Conservation (phyloP, 2,329 filamentous ascomycete genomes). For the Aspergillus candidus region DNA sequence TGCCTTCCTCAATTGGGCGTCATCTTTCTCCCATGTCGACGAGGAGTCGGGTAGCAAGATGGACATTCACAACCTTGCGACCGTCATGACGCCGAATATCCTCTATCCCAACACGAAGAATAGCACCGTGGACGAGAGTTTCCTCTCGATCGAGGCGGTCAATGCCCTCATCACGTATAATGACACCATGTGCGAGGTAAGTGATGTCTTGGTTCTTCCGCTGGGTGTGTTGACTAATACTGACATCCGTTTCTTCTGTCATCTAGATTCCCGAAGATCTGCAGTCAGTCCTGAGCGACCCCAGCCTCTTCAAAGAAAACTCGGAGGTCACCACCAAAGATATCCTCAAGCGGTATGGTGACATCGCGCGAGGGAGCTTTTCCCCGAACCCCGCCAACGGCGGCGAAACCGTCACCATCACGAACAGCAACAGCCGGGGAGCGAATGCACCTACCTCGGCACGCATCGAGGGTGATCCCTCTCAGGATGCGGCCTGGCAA, state of each 20-base stretch:
- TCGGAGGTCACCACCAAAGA: constrained; percentile 94
- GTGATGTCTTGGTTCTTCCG: constrained; percentile 28
- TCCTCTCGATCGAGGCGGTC: constrained; percentile 88
- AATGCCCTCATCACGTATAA: constrained; percentile 87
- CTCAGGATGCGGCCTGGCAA: constrained; percentile 63
- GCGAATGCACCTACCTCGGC: constrained; percentile 48
- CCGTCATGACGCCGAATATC: constrained; percentile 95
- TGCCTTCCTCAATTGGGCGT: constrained; percentile 94
- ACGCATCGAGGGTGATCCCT: constrained; percentile 78
- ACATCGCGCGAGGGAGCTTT: constrained; percentile 63
- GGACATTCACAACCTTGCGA: constrained; percentile 96
- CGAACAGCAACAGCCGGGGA: constrained; percentile 33
- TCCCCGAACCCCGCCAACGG: constrained; percentile 48
- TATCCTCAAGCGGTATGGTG: constrained; percentile 87
- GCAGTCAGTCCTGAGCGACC: constrained; percentile 77
- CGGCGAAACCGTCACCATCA: constrained; percentile 48
- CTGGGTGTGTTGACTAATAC: background rate
- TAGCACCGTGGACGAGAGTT: constrained; percentile 77
- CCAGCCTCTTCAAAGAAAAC: constrained; percentile 69
- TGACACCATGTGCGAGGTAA: constrained; percentile 94
- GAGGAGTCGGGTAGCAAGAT: constrained; percentile 98
- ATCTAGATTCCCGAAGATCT: constrained; percentile 85
- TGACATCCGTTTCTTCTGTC: background rate
- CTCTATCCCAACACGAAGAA: constrained; percentile 66
- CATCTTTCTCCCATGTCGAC: constrained; percentile 93